Percentiles rank a stretch among this genome's conserved stretches.
Evolutionary conservation across 768 basidiomycete genomes (phyloP).

Genomic region (Ramaria rubella): DNA sequence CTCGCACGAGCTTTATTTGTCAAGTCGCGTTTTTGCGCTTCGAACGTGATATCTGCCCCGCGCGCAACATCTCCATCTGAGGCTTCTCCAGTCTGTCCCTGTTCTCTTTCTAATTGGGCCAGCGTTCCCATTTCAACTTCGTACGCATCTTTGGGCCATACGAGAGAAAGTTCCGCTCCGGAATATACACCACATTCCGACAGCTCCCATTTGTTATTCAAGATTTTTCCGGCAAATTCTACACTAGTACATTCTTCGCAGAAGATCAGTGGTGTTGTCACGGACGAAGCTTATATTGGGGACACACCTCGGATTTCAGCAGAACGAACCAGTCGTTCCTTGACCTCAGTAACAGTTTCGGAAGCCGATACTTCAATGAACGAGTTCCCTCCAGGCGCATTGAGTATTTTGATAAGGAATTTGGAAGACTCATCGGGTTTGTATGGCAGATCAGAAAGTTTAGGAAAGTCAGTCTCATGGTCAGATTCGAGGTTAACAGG

Average conservation of each 20-base stretch:
- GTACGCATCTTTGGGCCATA: neutral
- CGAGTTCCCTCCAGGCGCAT: neutral
- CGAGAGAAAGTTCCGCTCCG: neutral
- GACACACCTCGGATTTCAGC: neutral
- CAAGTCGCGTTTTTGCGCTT: neutral
- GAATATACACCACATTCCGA: neutral
- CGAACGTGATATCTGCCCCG: neutral
- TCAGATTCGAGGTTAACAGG: neutral
- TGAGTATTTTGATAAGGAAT: neutral
- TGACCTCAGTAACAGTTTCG: neutral
- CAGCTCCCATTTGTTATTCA: neutral
- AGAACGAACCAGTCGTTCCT: neutral
- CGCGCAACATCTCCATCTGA: neutral
- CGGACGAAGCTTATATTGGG: neutral
- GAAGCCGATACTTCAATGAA: neutral
- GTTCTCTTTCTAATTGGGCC: neutral
- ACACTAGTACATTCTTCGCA: neutral
- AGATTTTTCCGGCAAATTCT: neutral
- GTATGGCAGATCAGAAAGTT: neutral
- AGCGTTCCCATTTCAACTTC: neutral
- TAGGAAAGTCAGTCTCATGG: neutral
- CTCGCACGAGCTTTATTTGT: neutral
- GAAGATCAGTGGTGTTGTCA: neutral
- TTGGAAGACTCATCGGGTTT: neutral
- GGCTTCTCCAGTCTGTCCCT: neutral